phyloP scores from a whole-genome alignment of 2,329 filamentous ascomycete genomes.

The Leptographium flavum region DNA sequence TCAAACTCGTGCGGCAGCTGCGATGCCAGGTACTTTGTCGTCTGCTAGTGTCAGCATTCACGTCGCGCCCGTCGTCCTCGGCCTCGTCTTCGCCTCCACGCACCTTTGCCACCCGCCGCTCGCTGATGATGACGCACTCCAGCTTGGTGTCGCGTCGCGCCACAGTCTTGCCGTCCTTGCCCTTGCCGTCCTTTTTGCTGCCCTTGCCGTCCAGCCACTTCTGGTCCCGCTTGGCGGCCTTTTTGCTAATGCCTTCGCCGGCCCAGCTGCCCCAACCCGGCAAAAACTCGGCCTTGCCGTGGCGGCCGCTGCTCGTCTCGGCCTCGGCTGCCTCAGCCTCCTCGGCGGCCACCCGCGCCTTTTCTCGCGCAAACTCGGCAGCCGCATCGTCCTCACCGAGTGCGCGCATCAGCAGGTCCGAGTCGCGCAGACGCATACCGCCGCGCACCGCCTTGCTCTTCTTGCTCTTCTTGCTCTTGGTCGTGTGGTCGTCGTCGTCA shows the following conservation, averaged over 20 bases:
- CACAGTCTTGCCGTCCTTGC: constrained; percentile 54
- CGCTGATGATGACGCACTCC: constrained; percentile 77
- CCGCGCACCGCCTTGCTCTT: neutral
- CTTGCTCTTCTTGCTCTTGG: neutral
- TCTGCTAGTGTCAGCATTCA: constrained; percentile 30
- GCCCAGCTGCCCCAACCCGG: constrained; percentile 93
- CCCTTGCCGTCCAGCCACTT: constrained; percentile 34
- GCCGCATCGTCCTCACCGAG: constrained; percentile 74
- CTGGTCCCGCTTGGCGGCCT: constrained; percentile 48
- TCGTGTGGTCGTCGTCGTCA: neutral
- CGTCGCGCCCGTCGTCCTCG: no score
- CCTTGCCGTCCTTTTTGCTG: constrained; percentile 28
- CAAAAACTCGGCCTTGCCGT: constrained; percentile 68
- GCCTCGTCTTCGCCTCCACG: no score
- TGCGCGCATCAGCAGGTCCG: constrained; percentile 57
- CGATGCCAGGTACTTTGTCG: constrained; percentile 73
- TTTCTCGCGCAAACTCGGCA: constrained; percentile 68
- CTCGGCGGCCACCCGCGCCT: constrained; percentile 58
- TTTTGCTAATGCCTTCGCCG: constrained; percentile 65
- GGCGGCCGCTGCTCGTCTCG: constrained; percentile 17
- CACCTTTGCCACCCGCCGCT: constrained; percentile 82
- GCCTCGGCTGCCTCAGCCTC: constrained; percentile 70
- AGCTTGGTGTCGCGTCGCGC: constrained; percentile 71
- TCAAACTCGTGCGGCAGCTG: constrained; percentile 84
- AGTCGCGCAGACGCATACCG: neutral